Conservation (phyloP, 345 rosid species). For the Chamaenerion angustifolium region DNA sequence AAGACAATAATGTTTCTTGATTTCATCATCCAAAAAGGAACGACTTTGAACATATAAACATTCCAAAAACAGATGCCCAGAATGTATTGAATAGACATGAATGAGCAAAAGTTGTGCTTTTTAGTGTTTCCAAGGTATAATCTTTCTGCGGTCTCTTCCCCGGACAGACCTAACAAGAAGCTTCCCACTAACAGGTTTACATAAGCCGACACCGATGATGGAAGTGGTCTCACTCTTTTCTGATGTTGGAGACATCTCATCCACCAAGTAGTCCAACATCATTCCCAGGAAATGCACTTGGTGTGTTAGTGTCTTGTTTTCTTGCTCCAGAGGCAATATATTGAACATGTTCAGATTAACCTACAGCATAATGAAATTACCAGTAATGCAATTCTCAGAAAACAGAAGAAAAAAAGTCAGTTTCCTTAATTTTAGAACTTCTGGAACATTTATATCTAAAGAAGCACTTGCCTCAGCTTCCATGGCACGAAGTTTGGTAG, state of each 20-base stretch:
- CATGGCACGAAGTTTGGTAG: slow-evolving; percentile 70
- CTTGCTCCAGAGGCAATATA: slow-evolving; percentile 47
- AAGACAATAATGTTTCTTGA: too few relatives aligned
- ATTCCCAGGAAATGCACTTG: slow-evolving; percentile 67
- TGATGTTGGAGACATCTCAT: slow-evolving; percentile 36
- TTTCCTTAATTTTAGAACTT: too few relatives aligned
- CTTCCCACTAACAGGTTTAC: slow-evolving; percentile 59
- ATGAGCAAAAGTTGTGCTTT: too few relatives aligned
- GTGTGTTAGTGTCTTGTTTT: slow-evolving; percentile 47
- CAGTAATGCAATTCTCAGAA: neutral
- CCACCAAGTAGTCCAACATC: slow-evolving; percentile 70
- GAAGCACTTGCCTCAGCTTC: slow-evolving; percentile 75
- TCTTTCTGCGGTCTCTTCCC: slow-evolving; percentile 83
- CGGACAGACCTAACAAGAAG: slow-evolving; percentile 69
- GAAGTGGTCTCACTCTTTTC: slow-evolving; percentile 39
- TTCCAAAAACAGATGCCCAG: too few relatives aligned
- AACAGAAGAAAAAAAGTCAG: neutral
- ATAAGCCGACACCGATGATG: slow-evolving; percentile 62
- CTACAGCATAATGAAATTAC: slow-evolving; percentile 17
- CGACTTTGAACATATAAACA: too few relatives aligned
- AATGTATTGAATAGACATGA: too few relatives aligned
- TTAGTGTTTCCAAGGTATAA: slow-evolving; percentile 72
- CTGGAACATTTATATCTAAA: too few relatives aligned
- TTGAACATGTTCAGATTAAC: slow-evolving; percentile 69
- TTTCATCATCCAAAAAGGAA: too few relatives aligned